Percentiles rank a stretch among this genome's conserved stretches.
Evolutionary conservation across 148 eudicot genomes (phyloP).

Genomic region (Vaccinium darrowii): DNA sequence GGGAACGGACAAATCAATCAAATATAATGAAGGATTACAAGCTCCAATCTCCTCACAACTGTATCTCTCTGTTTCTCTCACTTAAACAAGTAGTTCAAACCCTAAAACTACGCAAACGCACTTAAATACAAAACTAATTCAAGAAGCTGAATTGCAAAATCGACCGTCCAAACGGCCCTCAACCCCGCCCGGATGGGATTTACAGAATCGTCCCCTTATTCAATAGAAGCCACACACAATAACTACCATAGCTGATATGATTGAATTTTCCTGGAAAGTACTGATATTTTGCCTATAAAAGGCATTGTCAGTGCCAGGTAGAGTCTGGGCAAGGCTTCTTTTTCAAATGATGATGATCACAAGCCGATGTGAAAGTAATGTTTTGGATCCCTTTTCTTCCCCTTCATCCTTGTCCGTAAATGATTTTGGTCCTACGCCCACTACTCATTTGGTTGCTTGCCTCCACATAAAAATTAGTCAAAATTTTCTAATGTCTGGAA

Average conservation of each 20-base stretch:
- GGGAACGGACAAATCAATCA: no score
- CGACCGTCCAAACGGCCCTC: no score
- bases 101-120: no score
- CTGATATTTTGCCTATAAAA: not conserved
- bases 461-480: not conserved
- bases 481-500: not conserved
- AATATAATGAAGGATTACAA: no score
- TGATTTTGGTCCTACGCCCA: constrained; percentile 24
- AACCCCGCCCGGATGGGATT: no score
- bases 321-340: constrained; percentile 22
- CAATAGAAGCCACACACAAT: no score
- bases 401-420: constrained; percentile 21
- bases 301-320: constrained; percentile 3
- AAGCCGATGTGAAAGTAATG: constrained; percentile 18
- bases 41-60: no score
- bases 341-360: constrained; percentile 24
- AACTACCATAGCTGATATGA: not conserved
- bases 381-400: constrained; percentile 15
- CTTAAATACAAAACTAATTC: no score
- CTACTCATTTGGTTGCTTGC: constrained; percentile 10
- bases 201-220: no score
- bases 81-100: no score
- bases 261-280: not conserved
- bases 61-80: no score
- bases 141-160: no score